A percentile compares a stretch with the other conserved stretches of the same genome.
These are phyloP conservation scores for Mycosphaerelloides madeirae DNA, from an alignment of 2,329 filamentous ascomycete species.

Conservation along the genomic window DNA sequence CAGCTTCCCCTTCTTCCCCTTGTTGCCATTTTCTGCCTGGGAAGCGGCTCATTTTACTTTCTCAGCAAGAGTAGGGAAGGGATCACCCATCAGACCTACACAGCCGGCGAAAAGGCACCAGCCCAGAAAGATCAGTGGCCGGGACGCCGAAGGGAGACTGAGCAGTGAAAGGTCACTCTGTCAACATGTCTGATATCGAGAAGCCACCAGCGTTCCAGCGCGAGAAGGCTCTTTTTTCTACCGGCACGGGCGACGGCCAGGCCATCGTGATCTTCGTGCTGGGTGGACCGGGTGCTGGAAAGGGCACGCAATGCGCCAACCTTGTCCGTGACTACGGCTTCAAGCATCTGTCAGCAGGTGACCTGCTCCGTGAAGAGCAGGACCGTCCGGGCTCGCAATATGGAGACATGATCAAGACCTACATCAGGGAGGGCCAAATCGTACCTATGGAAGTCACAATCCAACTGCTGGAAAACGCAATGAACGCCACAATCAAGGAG, in stretches of 20 bases:
- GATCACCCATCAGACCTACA: conserved; percentile 25
- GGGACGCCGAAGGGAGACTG: conserved; percentile 4
- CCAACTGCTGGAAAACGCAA: conserved; percentile 87
- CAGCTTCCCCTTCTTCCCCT: conserved; percentile 45
- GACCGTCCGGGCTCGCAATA: conserved; percentile 80
- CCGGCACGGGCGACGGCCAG: conserved; percentile 40
- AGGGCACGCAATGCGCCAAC: conserved; percentile 90
- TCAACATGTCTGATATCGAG: conserved; percentile 27
- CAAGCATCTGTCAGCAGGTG: conserved; percentile 87
- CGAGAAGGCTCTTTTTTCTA: conserved; percentile 65
- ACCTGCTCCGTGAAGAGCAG: conserved; percentile 90
- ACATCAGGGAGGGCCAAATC: conserved; percentile 91
- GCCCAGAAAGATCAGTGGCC: conserved; percentile 28
- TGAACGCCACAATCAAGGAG: conserved; percentile 63
- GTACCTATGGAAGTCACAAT: conserved; percentile 99
- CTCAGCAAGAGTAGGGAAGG: conserved; percentile 41
- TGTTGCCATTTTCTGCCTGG: conserved; percentile 43
- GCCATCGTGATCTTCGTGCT: conserved; percentile 96
- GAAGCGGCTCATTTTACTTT: conserved; percentile 44
- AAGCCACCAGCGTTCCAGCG: conserved; percentile 50
- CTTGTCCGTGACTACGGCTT: conserved; percentile 86
- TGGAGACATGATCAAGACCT: conserved; percentile 84
- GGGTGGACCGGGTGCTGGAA: conserved; percentile 89
- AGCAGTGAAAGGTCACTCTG: conserved; percentile 11
- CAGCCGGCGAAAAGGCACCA: conserved; percentile 27